Conservation (phyloP, 2,329 filamentous ascomycete genomes). For the Aspergillus alliaceus region DNA sequence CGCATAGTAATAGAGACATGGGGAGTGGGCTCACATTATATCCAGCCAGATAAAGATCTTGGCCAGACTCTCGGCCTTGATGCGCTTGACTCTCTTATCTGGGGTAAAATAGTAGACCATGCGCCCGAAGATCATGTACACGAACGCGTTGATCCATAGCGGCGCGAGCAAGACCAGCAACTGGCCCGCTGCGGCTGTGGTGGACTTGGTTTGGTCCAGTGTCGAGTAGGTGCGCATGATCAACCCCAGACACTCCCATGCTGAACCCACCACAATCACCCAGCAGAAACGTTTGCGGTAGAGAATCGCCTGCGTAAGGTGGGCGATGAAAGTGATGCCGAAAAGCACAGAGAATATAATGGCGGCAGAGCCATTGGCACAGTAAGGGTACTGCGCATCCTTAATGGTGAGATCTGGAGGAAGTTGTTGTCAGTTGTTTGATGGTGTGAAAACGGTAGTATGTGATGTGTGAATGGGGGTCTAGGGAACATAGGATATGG, state of each 20-base stretch:
- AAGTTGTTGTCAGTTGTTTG: neutral
- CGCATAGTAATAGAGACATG: neutral
- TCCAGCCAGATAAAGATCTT: conserved; percentile 45
- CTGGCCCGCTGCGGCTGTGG: neutral
- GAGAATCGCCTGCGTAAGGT: conserved; percentile 37
- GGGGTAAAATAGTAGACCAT: conserved; percentile 49
- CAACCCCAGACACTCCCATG: conserved; percentile 47
- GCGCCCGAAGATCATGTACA: conserved; percentile 49
- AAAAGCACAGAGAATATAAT: conserved; percentile 39
- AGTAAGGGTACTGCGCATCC: conserved; percentile 25
- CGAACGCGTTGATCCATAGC: conserved; percentile 45
- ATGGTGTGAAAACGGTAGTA: neutral
- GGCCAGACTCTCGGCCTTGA: conserved; percentile 40
- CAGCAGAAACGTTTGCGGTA: conserved; percentile 41
- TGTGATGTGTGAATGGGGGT: neutral
- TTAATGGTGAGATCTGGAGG: neutral
- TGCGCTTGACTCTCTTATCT: conserved; percentile 35
- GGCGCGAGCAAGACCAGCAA: conserved; percentile 3
- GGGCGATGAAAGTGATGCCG: conserved; percentile 21
- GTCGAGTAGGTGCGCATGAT: conserved; percentile 27
- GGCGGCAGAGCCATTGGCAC: conserved; percentile 39
- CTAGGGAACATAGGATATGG: neutral
- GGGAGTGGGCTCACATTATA: conserved; percentile 18
- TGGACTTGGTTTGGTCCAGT: neutral
- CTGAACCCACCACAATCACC: conserved; percentile 46